Evolutionary conservation across 164 flowering plant genomes (phyloP), one percentile per base, ranked within the genome.

Genomic region (Magnolia sinica): DNA sequence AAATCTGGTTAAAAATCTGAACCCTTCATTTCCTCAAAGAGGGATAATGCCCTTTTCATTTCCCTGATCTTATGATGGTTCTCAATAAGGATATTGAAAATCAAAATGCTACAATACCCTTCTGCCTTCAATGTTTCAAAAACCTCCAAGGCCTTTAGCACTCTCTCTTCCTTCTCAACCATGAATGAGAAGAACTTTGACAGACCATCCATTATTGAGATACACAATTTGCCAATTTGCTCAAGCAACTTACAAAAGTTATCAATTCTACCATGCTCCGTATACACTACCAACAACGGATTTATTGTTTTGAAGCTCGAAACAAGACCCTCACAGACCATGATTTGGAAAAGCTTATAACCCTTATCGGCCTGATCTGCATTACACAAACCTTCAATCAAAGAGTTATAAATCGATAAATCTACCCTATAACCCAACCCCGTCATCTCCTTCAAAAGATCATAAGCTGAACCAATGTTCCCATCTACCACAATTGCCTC

Each of bases 391-490:
- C 99, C 99, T 79, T 80, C 73, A 70, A 96, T 91, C 70, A 96
- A 83, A 76, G 90, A 82, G 82, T 87, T 89, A 78, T 90, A 92
- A 24, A 96, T 92, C 7, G 86, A 84, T 82, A 96, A 83, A 85
- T 96, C 98, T 63, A 96, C 96, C 72, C 97, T 83, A 77, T 94
- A 92, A 45, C 97, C 97, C 4, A 92, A 90, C 64, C 81, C 88
- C 70, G 88, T 80, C 86, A 96, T 81, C 84, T 92, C 98, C 83
- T 90, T 91, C 71, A 90, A 82, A 83, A 96, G 82, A 77, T 87
- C 93, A 84, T 86, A 88, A 50, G 96, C 97, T 20, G 79, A 74
- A 14, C 88, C 87, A 37, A 96, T 86, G 82, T 86, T 92, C 73
- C 90, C 90, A 74, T 78, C 85, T 1, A 59, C 87, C 52, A 91